Percentiles rank a stretch among this genome's conserved stretches.
phyloP scores from a whole-genome alignment of 352 stramenopile genomes.

The Pythium chondricola region DNA sequence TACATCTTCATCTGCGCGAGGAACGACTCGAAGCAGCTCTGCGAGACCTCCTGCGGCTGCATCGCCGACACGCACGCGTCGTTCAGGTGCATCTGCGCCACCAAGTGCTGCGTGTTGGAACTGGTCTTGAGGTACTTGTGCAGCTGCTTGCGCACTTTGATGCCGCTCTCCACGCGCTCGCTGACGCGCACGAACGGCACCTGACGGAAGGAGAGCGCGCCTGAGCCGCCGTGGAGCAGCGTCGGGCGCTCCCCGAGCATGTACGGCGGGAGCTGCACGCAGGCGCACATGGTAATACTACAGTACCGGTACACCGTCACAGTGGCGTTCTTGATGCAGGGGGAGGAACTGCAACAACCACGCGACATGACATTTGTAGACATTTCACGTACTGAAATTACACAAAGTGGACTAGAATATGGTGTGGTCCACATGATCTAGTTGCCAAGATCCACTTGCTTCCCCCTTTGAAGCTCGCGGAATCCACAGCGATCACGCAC shows the following conservation, averaged over 20 bases:
- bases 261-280: conserved; percentile 54
- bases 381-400: no score
- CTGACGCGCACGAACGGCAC: conserved; percentile 77
- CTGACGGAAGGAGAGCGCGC: conserved; percentile 59
- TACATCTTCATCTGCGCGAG: conserved; percentile 75
- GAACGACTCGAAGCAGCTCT: conserved; percentile 75
- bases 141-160: conserved; percentile 78
- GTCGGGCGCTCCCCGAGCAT: conserved; percentile 77
- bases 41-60: conserved; percentile 73
- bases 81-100: conserved; percentile 73
- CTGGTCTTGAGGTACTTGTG: conserved; percentile 80
- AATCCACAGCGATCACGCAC: conserved; percentile 10
- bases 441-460: conserved; percentile 5
- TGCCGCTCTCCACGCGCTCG: conserved; percentile 72
- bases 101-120: conserved; percentile 69
- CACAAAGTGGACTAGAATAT: neutral
- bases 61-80: conserved; percentile 69
- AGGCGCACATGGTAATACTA: conserved; percentile 22
- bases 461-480: conserved; percentile 12
- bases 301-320: no score
- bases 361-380: no score
- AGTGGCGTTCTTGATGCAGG: no score
- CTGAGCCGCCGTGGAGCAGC: conserved; percentile 41
- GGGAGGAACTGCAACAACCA: no score
- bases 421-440: conserved; percentile 14